Percentiles rank a stretch among this genome's conserved stretches.
Conservation (phyloP, 75 land plant species). For the Pinus taeda region DNA sequence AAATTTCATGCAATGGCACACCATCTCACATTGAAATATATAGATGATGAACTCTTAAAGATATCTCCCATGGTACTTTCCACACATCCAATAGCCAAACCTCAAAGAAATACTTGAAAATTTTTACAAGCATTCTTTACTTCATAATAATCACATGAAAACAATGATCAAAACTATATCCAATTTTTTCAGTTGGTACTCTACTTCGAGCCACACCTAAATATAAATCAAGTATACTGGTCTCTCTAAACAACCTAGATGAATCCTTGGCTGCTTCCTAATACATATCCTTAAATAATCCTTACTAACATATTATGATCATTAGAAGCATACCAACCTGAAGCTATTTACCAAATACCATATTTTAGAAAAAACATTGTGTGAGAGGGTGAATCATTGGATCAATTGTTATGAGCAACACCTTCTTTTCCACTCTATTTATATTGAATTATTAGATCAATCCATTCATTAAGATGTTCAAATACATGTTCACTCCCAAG, state of each 20-base stretch:
- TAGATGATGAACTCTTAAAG: slow-evolving; percentile 55
- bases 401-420: too few species aligned
- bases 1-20: too few species aligned
- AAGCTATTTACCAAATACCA: too few species aligned
- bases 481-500: too few species aligned
- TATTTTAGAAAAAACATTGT: neutral
- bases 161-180: neutral
- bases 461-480: too few species aligned
- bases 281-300: neutral
- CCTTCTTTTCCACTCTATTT: too few species aligned
- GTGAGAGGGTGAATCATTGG: too few species aligned
- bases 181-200: neutral
- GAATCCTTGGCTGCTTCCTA: neutral
- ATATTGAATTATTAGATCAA: too few species aligned
- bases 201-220: neutral
- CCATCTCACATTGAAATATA: slow-evolving; percentile 47
- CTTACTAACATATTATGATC: neutral
- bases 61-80: slow-evolving; percentile 75
- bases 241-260: neutral
- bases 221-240: neutral
- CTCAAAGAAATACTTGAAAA: slow-evolving; percentile 31
- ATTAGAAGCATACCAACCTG: neutral
- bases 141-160: slow-evolving; percentile 50
- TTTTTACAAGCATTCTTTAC: slow-evolving; percentile 49
- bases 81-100: slow-evolving; percentile 76